Evolutionary conservation across 352 stramenopile species (phyloP), one percentile per base, ranked within the genome.

Genomic region (Nothophytophthora sp.): DNA sequence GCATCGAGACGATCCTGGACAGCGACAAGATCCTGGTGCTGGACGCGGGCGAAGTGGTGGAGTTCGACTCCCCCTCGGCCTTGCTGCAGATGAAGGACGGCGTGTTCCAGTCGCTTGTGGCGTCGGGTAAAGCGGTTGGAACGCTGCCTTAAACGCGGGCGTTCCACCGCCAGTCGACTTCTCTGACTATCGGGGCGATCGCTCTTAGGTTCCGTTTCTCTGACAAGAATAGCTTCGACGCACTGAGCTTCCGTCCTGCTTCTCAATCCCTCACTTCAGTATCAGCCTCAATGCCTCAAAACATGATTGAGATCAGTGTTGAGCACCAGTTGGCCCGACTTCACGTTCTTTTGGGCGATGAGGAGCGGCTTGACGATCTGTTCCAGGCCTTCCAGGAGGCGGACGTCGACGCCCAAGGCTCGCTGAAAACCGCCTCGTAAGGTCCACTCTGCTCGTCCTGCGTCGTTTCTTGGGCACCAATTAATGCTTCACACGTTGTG

Each of bases 1-100:
- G 95, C 9, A 76, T 98, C 10, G 84, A 97, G 41, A 98, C 94
- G 13, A 96, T 98, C 50, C 81, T 97, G 68, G 89, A 98, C 38
- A 93, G 81, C 56, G 90, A 98, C 60, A 74, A 83, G 42, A 80
- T 98, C 33, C 55, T 97, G 13, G 90, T 98, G 19, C 66, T 98
- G 50, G 82, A 97, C 60, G 73, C 85, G 41, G 90, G 90, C 0
- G 60, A 64, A 20, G 53, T 64, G 19, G 60, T 54, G 20, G 60
- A 68, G 42, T 68, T 18, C 16, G 54, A 64, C 24, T 46, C n/a
- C 1, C 60, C 60, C 0, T 53, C 56, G 3, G 63, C 74, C 15
- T 72, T 99, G 28, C 41, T 98, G 12, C 46, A 49, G 36, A 78
- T 81, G 18, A 55, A 76, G 10, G 66, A 80, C 11, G 82, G 77